These are phyloP conservation scores for Colletotrichum abscissum DNA, from an alignment of 2,329 filamentous ascomycete species.

Conservation along the genomic window DNA sequence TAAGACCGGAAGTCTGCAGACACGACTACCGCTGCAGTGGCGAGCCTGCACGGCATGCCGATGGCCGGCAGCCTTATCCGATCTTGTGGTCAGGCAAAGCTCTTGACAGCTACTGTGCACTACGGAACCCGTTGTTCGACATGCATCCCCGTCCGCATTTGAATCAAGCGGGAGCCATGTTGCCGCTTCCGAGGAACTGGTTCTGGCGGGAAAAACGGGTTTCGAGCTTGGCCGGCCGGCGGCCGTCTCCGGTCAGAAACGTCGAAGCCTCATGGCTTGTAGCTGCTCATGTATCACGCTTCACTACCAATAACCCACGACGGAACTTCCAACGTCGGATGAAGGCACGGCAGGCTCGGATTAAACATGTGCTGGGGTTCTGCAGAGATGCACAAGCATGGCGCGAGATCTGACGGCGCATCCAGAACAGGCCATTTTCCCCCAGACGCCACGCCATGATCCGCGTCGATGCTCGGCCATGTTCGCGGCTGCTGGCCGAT, in stretches of 20 bases:
- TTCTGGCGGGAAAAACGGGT: background rate
- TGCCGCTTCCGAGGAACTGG: background rate
- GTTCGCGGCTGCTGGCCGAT: conserved; percentile 19
- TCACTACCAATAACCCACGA: background rate
- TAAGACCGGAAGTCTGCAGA: background rate
- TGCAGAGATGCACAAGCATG: background rate
- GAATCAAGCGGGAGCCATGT: background rate
- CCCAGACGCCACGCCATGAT: conserved; percentile 24
- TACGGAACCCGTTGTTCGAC: background rate
- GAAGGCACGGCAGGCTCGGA: background rate
- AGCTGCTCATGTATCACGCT: background rate
- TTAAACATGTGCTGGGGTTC: background rate
- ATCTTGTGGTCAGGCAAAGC: background rate
- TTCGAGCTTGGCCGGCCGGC: background rate
- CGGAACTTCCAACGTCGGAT: conserved; percentile 1
- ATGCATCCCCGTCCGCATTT: conserved; percentile 4
- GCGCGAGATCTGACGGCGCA: conserved; percentile 19
- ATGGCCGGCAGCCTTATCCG: conserved; percentile 16
- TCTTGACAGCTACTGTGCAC: conserved; percentile 16
- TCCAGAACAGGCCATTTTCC: conserved; percentile 29
- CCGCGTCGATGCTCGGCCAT: background rate
- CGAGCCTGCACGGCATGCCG: background rate
- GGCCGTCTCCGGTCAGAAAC: conserved; percentile 2
- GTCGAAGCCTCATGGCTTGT: background rate
- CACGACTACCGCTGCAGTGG: conserved; percentile 5